phyloP scores from a whole-genome alignment of 805 yeast genomes.

The Lipomyces spencermartinsiae region DNA sequence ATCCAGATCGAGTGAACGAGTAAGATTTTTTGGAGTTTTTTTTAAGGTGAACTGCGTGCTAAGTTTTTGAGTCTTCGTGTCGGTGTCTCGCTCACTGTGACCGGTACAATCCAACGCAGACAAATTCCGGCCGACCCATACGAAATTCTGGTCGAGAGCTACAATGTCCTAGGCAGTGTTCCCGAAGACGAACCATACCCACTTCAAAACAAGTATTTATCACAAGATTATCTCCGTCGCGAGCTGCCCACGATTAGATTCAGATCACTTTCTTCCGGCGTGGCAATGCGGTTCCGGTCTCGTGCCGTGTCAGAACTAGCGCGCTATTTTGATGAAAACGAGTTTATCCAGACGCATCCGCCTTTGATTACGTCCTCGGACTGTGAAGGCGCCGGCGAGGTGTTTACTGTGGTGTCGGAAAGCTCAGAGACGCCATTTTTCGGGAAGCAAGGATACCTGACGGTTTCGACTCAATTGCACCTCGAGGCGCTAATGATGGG shows the following conservation, averaged over 20 bases:
- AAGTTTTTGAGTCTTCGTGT: slow-evolving; percentile 41
- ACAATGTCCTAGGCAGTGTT: slow-evolving; percentile 63
- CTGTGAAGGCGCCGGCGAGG: slow-evolving; percentile 98
- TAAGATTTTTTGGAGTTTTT: not conserved
- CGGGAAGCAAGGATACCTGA: slow-evolving; percentile 70
- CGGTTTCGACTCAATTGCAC: slow-evolving; percentile 93
- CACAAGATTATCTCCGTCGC: slow-evolving; percentile 66
- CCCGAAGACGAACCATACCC: slow-evolving; percentile 63
- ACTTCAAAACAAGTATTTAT: slow-evolving; percentile 77
- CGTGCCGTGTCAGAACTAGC: slow-evolving; percentile 60
- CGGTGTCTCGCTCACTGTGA: slow-evolving; percentile 27
- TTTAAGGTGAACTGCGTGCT: not conserved
- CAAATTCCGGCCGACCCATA: slow-evolving; percentile 41
- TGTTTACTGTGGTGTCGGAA: slow-evolving; percentile 59
- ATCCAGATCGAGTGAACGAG: slow-evolving; percentile 38
- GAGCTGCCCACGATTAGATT: slow-evolving; percentile 78
- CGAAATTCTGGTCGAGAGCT: slow-evolving; percentile 54
- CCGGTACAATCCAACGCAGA: slow-evolving; percentile 33
- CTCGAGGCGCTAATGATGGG: slow-evolving; percentile 80
- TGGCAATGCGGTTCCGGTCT: slow-evolving; percentile 76
- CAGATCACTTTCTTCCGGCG: slow-evolving; percentile 68
- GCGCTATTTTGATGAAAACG: slow-evolving; percentile 58
- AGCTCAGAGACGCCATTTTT: slow-evolving; percentile 53
- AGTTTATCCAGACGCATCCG: slow-evolving; percentile 77
- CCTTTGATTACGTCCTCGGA: slow-evolving; percentile 89